Conservation (phyloP, 2,329 filamentous ascomycete genomes). For the Neophaeococcomyces mojaviensis region DNA sequence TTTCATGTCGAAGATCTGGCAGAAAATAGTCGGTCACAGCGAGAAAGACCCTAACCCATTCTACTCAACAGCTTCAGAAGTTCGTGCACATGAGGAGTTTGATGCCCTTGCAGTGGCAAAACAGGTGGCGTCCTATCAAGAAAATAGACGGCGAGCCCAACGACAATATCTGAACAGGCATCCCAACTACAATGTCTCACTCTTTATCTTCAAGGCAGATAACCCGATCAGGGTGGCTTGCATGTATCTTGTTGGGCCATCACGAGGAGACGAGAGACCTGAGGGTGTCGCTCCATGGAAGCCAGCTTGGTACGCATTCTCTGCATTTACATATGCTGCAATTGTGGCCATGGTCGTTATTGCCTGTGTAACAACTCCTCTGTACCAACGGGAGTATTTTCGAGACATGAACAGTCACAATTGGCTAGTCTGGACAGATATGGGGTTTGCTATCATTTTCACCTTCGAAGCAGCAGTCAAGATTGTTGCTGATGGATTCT, state of each 20-base stretch:
- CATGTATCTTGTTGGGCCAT: constrained; percentile 83
- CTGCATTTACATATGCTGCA: constrained; percentile 83
- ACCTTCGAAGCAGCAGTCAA: constrained; percentile 82
- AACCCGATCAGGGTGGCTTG: constrained; percentile 76
- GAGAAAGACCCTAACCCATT: constrained; percentile 86
- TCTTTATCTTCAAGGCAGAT: constrained; percentile 75
- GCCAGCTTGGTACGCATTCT: constrained; percentile 85
- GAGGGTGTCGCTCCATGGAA: constrained; percentile 87
- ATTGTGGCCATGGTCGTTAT: constrained; percentile 98
- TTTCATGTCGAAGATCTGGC: constrained; percentile 54
- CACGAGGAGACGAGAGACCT: constrained; percentile 75
- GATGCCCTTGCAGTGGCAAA: constrained; percentile 84
- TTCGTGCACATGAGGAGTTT: constrained; percentile 64
- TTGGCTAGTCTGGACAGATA: constrained; percentile 94
- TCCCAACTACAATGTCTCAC: constrained; percentile 83
- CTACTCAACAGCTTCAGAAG: constrained; percentile 71
- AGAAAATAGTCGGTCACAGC: constrained; percentile 47
- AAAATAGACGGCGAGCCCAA: constrained; percentile 77
- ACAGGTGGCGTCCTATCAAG: constrained; percentile 76
- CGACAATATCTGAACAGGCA: constrained; percentile 81
- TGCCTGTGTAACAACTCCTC: constrained; percentile 85
- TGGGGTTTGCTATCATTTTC: constrained; percentile 83
- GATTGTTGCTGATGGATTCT: constrained; percentile 86
- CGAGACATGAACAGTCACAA: constrained; percentile 53
- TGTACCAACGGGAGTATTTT: constrained; percentile 89